Evolutionary conservation across 129 eudicot genomes (phyloP), one percentile per base, ranked within the genome.

Genomic region (Erigeron canadensis): DNA sequence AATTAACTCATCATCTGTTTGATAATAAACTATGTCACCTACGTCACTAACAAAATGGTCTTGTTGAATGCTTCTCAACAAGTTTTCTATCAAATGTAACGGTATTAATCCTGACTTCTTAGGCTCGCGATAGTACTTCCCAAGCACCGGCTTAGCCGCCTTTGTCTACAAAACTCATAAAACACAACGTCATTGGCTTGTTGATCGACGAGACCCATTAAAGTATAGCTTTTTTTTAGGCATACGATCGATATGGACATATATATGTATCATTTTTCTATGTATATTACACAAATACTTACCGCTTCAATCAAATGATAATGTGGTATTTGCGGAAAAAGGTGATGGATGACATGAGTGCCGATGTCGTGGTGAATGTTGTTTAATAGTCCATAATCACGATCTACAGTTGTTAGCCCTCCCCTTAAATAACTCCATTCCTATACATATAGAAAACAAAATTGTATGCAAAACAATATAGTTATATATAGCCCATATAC

Each of bases 301-400:
- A 87, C 97, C 10, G 97, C 97, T 69, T 90, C 97, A 21, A 65
- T 63, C 45, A 90, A 70, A 65, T 85, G 95, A 65, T 90, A 90
- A 41, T 90, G 97, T 17, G 97, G 97, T 77, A 90, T 90, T 82
- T 90, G 97, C 39, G 97, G 95, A 77, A 87, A 90, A 47, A 90
- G 97, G 70, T 90, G 97, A 72, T 90, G 97, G 21, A 90, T 73
- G 69, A 90, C 97, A 78, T 90, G 97, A 72, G 95, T 90, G 67
- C 97, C 97, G 34, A 90, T 88, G 46, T 90, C 95, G 44, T 90
- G 95, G 61, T 90, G 97, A 68, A 90, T 90, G 63, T 81, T 76
- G 75, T 88, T 90, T 41, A 90, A 80, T 61, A 78, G 12, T 54
- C 97, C 97, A 10, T 90, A 90, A 39, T 90, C 97, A 0, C 94